A percentile compares a stretch with the other conserved stretches of the same genome.
Conservation (phyloP, 2,329 filamentous ascomycete species). For the Coniochaeta pulveracea region DNA sequence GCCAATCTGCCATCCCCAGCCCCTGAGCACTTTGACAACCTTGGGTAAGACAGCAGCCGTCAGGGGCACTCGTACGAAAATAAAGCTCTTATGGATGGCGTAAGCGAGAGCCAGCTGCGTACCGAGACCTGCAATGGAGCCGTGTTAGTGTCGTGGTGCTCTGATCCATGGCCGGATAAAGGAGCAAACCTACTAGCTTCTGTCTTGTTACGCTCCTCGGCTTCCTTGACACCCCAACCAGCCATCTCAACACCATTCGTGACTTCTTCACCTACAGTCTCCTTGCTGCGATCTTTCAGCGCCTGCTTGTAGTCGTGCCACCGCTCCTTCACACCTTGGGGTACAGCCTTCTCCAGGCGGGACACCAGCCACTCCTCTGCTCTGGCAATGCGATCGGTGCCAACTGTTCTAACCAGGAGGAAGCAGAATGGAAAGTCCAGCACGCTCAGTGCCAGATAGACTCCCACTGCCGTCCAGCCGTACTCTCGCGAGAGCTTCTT, state of each 20-base stretch:
- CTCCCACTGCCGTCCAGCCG: slow-evolving; percentile 85
- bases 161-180: not conserved
- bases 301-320: slow-evolving; percentile 38
- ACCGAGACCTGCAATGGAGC: slow-evolving; percentile 37
- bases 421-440: slow-evolving; percentile 96
- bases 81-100: slow-evolving; percentile 95
- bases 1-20: slow-evolving; percentile 93
- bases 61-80: slow-evolving; percentile 88
- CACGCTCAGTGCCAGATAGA: slow-evolving; percentile 74
- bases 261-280: slow-evolving; percentile 29
- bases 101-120: slow-evolving; percentile 91
- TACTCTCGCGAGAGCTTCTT: slow-evolving; percentile 85
- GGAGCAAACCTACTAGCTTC: slow-evolving; percentile 59
- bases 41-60: slow-evolving; percentile 87
- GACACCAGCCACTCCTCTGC: slow-evolving; percentile 59
- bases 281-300: slow-evolving; percentile 31
- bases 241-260: slow-evolving; percentile 38
- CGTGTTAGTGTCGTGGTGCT: not conserved
- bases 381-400: slow-evolving; percentile 68
- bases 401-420: slow-evolving; percentile 69
- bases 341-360: slow-evolving; percentile 45
- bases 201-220: slow-evolving; percentile 46
- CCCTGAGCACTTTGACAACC: slow-evolving; percentile 77
- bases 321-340: slow-evolving; percentile 42
- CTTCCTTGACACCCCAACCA: slow-evolving; percentile 51